These are phyloP conservation scores for Mortierella antarctica DNA, from an alignment of 192 early-diverging fungal species.

Conservation along the genomic window DNA sequence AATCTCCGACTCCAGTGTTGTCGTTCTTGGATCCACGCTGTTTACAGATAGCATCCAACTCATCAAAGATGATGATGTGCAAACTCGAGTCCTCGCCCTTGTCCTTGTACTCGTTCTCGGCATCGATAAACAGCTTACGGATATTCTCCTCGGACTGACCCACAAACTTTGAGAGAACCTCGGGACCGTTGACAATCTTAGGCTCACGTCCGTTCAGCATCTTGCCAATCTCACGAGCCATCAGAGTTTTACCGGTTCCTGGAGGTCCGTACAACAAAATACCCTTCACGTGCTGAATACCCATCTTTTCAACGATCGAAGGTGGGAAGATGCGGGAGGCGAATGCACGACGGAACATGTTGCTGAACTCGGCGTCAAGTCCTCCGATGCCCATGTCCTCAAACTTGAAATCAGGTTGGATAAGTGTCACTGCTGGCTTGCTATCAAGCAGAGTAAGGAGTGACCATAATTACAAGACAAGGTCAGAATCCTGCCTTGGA, in stretches of 20 bases:
- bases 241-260: slow-evolving; percentile 97
- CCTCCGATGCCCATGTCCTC: slow-evolving; percentile 99
- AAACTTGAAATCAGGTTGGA: slow-evolving; percentile 96
- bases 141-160: slow-evolving; percentile 98
- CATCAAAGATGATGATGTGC: slow-evolving; percentile 99
- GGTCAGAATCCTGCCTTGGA: background rate
- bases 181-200: slow-evolving; percentile 95
- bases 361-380: slow-evolving; percentile 92
- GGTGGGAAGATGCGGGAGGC: slow-evolving; percentile 97
- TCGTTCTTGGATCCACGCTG: slow-evolving; percentile 94
- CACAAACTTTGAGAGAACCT: slow-evolving; percentile 96
- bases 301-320: slow-evolving; percentile 90
- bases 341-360: slow-evolving; percentile 97
- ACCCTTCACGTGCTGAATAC: slow-evolving; percentile 98
- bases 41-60: slow-evolving; percentile 98
- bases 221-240: slow-evolving; percentile 98
- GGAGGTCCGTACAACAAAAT: slow-evolving; percentile 92
- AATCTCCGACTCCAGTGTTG: slow-evolving; percentile 95
- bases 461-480: slow-evolving; percentile 16
- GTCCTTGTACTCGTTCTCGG: slow-evolving; percentile 94
- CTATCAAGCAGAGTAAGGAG: slow-evolving; percentile 30
- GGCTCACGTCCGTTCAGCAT: slow-evolving; percentile 97
- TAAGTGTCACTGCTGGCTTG: slow-evolving; percentile 76
- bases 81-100: slow-evolving; percentile 90
- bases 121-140: slow-evolving; percentile 94